A percentile compares a stretch with the other conserved stretches of the same genome.
phyloP scores from a whole-genome alignment of 768 basidiomycete genomes.

The Lactarius indigo region DNA sequence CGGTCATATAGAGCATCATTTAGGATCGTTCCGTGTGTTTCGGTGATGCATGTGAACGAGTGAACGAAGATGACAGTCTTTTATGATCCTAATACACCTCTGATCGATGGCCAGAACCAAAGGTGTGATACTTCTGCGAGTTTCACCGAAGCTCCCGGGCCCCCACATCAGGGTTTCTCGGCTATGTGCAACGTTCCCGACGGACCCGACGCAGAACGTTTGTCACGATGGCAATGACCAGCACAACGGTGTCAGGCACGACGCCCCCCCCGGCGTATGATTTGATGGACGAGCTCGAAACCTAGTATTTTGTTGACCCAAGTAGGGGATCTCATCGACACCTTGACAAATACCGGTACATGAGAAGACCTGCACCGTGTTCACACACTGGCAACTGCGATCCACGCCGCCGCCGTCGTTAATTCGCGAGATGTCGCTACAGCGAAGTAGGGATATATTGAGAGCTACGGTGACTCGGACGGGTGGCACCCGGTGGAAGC shows the following conservation, averaged over 20 bases:
- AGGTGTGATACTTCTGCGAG: neutral
- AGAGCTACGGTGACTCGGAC: neutral
- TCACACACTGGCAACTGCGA: neutral
- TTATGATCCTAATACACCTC: neutral
- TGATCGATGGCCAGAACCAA: too few species aligned
- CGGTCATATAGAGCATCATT: neutral
- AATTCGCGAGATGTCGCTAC: neutral
- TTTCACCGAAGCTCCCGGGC: neutral
- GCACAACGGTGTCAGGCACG: neutral
- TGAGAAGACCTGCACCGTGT: neutral
- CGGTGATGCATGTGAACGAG: neutral
- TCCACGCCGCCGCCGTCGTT: neutral
- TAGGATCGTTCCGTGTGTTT: neutral
- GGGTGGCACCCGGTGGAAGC: neutral
- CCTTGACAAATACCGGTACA: neutral
- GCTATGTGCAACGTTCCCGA: neutral
- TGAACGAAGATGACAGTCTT: neutral
- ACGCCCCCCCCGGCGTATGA: neutral
- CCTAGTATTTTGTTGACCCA: neutral
- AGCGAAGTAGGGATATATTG: neutral
- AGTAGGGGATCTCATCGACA: neutral
- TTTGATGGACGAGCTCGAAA: neutral
- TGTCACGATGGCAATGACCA: neutral
- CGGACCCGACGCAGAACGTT: neutral
- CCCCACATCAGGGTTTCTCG: neutral